Conservation (phyloP, 331 rosid genomes). For the Quercus lobata region DNA sequence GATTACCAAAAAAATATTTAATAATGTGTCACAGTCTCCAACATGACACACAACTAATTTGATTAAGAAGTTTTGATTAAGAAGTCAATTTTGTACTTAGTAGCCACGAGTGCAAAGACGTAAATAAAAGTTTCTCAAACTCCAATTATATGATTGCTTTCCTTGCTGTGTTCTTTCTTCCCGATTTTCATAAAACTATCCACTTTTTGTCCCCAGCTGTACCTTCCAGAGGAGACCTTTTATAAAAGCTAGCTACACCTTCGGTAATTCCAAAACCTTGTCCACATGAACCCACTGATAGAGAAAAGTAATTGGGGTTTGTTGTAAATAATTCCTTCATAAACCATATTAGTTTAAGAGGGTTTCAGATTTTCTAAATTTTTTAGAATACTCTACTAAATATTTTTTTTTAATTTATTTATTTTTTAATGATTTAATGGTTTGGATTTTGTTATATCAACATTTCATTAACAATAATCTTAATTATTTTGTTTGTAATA, state of each 20-base stretch:
- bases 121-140: not conserved
- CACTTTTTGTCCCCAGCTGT: conserved; percentile 19
- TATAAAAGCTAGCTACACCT: not conserved
- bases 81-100: not conserved
- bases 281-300: not conserved
- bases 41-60: not conserved
- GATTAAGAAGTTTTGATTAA: not conserved
- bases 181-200: not conserved
- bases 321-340: too few relatives aligned
- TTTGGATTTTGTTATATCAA: too few relatives aligned
- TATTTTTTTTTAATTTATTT: too few relatives aligned
- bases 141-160: not conserved
- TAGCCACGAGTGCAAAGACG: not conserved
- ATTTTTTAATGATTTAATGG: too few relatives aligned
- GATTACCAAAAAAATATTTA: too few relatives aligned
- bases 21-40: too few relatives aligned
- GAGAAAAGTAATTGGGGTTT: too few relatives aligned
- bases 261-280: not conserved
- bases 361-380: rapidly evolving
- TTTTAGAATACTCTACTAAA: rapidly evolving
- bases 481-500: too few relatives aligned
- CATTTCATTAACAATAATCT: too few relatives aligned
- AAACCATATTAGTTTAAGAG: too few relatives aligned
- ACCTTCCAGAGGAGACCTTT: conserved; percentile 19
- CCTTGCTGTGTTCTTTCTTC: not conserved